A percentile compares a stretch with the other conserved stretches of the same genome.
Evolutionary conservation across 2,329 filamentous ascomycete genomes (phyloP).

Genomic region (Dothideomycetes sp.): DNA sequence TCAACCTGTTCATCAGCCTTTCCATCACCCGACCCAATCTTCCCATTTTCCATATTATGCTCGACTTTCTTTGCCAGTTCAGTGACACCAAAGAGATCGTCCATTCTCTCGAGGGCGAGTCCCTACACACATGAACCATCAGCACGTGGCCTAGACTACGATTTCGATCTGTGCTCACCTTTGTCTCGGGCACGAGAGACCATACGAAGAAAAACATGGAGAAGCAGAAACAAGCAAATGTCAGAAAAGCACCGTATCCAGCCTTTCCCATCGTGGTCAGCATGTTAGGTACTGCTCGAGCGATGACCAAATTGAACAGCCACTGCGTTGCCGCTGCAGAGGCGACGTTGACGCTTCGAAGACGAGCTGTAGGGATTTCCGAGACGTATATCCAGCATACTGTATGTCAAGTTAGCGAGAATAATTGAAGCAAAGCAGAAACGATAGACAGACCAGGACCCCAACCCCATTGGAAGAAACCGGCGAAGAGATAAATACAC

Average conservation of each 20-base stretch:
- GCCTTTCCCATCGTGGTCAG: conserved; percentile 41
- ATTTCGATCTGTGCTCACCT: conserved; percentile 36
- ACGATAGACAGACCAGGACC: no score
- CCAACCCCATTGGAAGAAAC: conserved; percentile 45
- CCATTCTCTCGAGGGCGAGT: conserved; percentile 18
- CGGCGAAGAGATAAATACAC: conserved; percentile 62
- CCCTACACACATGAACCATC: conserved; percentile 53
- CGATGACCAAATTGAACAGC: conserved; percentile 64
- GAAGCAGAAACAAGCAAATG: conserved; percentile 57
- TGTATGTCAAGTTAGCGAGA: no score
- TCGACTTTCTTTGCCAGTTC: conserved; percentile 11
- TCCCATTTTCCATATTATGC: conserved; percentile 1
- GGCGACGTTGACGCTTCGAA: conserved; percentile 57
- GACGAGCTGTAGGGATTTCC: conserved; percentile 57
- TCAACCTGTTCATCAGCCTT: background rate
- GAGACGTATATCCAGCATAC: conserved; percentile 59
- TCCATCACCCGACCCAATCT: background rate
- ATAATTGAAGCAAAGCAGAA: no score
- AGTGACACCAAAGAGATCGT: conserved; percentile 19
- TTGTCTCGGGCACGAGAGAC: conserved; percentile 61
- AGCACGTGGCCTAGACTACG: background rate
- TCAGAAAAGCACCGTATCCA: conserved; percentile 52
- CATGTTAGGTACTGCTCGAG: conserved; percentile 57
- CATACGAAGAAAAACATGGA: conserved; percentile 55
- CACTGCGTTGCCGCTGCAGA: conserved; percentile 55